These are phyloP conservation scores for Solanum habrochaites DNA, from an alignment of 257 asterid genomes.

Conservation along the genomic window DNA sequence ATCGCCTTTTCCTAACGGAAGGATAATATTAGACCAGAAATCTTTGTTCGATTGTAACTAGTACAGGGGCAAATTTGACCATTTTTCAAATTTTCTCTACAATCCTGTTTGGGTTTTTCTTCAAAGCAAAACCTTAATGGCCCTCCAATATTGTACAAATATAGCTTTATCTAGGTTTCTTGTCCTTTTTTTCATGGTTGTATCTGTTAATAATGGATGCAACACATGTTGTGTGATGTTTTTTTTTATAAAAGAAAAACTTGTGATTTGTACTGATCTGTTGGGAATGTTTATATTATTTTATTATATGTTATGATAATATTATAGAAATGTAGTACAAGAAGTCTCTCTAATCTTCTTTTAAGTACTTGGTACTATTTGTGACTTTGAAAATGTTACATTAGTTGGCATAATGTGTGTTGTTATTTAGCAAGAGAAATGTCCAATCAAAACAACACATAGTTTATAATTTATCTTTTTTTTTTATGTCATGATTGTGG, in stretches of 20 bases:
- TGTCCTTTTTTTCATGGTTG: conserved; percentile 53
- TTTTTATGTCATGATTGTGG: background rate
- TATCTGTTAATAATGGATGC: conserved; percentile 14
- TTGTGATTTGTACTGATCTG: background rate
- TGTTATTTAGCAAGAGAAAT: background rate
- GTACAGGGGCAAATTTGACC: background rate
- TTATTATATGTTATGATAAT: background rate
- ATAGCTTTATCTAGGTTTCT: conserved; percentile 6
- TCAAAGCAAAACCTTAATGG: background rate
- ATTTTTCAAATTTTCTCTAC: background rate
- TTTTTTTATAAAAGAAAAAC: background rate
- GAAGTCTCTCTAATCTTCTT: background rate
- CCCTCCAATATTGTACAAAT: conserved; percentile 4
- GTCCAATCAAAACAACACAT: background rate
- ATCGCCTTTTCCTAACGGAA: background rate
- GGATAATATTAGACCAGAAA: background rate
- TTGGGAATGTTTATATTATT: background rate
- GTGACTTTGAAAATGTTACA: background rate
- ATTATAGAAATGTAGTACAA: background rate
- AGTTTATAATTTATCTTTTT: background rate
- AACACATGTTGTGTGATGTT: conserved; percentile 39
- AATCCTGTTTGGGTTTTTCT: background rate
- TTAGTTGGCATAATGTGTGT: background rate
- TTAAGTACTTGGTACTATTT: background rate
- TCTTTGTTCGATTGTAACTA: background rate